These are phyloP conservation scores for Helotiales sp. DNA, from an alignment of 2,329 filamentous ascomycete genomes.

Conservation along the genomic window DNA sequence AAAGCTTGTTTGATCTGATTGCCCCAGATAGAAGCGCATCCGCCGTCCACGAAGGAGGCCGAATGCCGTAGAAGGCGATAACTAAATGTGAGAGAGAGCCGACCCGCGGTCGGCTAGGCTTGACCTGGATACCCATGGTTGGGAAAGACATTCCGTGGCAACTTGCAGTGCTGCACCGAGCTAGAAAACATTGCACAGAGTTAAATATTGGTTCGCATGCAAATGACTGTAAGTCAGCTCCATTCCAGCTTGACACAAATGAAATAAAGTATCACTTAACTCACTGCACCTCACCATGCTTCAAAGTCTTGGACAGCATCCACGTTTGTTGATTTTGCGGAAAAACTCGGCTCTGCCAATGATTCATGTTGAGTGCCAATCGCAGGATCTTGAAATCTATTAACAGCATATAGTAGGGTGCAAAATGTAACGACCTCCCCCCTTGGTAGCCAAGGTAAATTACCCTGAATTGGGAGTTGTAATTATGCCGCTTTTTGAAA, in stretches of 20 bases:
- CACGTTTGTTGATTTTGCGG: not conserved
- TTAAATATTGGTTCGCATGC: not conserved
- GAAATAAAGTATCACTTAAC: not conserved
- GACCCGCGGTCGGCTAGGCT: too few relatives aligned
- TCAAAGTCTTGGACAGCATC: too few relatives aligned
- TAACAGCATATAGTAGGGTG: too few relatives aligned
- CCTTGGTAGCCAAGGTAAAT: too few relatives aligned
- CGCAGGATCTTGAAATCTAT: too few relatives aligned
- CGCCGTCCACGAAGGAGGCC: not conserved
- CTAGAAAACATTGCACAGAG: not conserved
- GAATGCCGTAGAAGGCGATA: not conserved
- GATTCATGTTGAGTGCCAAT: not conserved
- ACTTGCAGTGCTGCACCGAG: not conserved
- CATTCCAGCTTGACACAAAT: not conserved
- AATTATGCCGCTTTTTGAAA: too few relatives aligned
- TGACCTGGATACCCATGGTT: too few relatives aligned
- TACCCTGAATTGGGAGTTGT: too few relatives aligned
- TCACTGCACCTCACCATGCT: not conserved
- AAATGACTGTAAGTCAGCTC: not conserved
- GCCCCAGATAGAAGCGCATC: constrained; percentile 3
- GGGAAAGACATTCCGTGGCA: too few relatives aligned
- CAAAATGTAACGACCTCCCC: too few relatives aligned
- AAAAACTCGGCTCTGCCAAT: not conserved
- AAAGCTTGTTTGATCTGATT: constrained; percentile 21
- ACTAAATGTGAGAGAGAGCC: too few relatives aligned